Evolutionary conservation across 192 early-diverging fungal species (phyloP).

Genomic region (Coemansia sp.): DNA sequence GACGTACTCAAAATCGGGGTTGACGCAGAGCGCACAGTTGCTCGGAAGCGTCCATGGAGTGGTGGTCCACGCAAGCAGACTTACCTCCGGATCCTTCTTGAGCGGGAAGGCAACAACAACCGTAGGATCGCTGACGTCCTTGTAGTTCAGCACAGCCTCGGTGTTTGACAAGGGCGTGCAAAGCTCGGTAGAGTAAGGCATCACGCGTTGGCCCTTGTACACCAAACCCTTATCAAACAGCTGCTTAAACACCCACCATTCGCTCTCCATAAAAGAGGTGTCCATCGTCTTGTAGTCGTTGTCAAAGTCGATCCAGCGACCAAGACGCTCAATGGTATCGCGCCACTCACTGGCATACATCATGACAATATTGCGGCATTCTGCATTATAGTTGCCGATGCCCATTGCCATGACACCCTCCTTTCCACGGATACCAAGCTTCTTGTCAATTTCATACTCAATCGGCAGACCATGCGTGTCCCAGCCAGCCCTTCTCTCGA

Average conservation of each 20-base stretch:
- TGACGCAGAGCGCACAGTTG: constrained; percentile 91
- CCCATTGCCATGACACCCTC: constrained; percentile 91
- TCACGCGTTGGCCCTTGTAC: constrained; percentile 89
- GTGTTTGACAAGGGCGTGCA: constrained; percentile 95
- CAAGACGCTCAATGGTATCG: constrained; percentile 89
- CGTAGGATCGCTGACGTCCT: constrained; percentile 94
- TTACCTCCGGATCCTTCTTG: constrained; percentile 70
- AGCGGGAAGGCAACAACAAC: constrained; percentile 95
- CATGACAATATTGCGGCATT: constrained; percentile 98
- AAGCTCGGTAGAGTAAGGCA: constrained; percentile 96
- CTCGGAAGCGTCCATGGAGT: constrained; percentile 98
- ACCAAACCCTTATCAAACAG: constrained; percentile 93
- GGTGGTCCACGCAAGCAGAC: constrained; percentile 95
- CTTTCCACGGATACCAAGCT: constrained; percentile 67
- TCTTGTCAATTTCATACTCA: constrained; percentile 97
- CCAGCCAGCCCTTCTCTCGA: constrained; percentile 98
- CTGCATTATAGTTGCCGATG: constrained; percentile 95
- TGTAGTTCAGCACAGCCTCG: constrained; percentile 95
- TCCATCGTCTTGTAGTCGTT: constrained; percentile 99
- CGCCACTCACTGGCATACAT: constrained; percentile 91
- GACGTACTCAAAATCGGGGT: constrained; percentile 92
- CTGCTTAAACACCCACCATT: constrained; percentile 99
- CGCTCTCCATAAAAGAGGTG: constrained; percentile 95
- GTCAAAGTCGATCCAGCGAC: constrained; percentile 99
- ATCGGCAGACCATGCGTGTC: constrained; percentile 78